Evolutionary conservation across 805 yeast species (phyloP).

Genomic region (Lachancea meyersii): DNA sequence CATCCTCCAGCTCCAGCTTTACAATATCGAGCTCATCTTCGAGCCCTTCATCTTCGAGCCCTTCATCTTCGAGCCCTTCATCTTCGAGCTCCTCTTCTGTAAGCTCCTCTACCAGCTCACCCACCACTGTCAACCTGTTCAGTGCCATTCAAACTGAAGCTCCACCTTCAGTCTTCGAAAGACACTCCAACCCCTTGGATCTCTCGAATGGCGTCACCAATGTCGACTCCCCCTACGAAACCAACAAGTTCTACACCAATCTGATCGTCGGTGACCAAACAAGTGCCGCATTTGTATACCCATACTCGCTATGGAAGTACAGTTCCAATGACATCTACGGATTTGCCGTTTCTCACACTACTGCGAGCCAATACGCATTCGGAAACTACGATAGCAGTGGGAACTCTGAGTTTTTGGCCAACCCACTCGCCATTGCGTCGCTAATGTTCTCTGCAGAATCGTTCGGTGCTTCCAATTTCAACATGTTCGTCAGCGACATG

Average conservation of each 20-base stretch:
- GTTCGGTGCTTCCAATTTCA: constrained; percentile 36
- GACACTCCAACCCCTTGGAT: constrained; percentile 39
- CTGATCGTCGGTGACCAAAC: constrained; percentile 50
- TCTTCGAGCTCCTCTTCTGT: constrained; percentile 12
- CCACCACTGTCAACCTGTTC: constrained; percentile 41
- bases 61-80: neutral
- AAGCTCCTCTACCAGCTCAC: constrained; percentile 14
- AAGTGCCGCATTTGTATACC: constrained; percentile 55
- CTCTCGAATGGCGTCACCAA: constrained; percentile 45
- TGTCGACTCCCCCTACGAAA: constrained; percentile 44
- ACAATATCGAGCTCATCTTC: constrained; percentile 8
- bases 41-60: neutral
- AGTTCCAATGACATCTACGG: constrained; percentile 41
- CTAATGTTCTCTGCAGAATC: constrained; percentile 49
- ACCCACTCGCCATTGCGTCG: constrained; percentile 52
- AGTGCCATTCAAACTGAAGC: constrained; percentile 39
- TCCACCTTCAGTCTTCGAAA: constrained; percentile 43
- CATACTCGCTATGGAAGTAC: constrained; percentile 59
- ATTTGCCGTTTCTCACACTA: constrained; percentile 56
- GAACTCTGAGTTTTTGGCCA: constrained; percentile 40
- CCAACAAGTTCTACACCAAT: constrained; percentile 74
- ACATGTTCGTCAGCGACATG: constrained; percentile 41
- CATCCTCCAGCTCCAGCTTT: constrained; percentile 5
- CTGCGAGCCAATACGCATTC: constrained; percentile 37
- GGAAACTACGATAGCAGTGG: constrained; percentile 45